phyloP scores from a whole-genome alignment of 495 filamentous ascomycete species.

The Podospora anserina region DNA sequence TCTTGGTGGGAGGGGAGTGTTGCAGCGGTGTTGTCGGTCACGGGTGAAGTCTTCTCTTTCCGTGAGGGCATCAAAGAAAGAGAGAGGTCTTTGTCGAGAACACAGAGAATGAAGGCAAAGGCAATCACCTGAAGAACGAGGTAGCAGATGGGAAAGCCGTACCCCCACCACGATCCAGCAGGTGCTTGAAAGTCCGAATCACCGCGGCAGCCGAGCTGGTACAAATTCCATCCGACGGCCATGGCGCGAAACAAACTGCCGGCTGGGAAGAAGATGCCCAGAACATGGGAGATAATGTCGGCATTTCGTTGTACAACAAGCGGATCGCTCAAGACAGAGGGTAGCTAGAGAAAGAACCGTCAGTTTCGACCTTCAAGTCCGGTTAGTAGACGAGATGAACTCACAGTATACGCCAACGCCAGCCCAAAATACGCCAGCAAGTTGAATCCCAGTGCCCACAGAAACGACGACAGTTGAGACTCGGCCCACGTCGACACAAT shows the following conservation, averaged over 20 bases:
- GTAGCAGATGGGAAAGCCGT: constrained; percentile 72
- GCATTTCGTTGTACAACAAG: constrained; percentile 59
- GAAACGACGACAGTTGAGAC: constrained; percentile 36
- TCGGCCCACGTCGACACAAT: constrained; percentile 58
- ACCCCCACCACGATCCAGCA: constrained; percentile 64
- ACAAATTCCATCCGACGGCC: constrained; percentile 69
- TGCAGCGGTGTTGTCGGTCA: background rate
- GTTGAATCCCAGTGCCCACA: constrained; percentile 62
- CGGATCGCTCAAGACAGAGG: constrained; percentile 56
- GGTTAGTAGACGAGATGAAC: background rate
- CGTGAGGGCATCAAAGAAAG: constrained; percentile 8
- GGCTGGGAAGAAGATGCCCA: constrained; percentile 64
- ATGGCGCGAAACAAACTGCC: constrained; percentile 64
- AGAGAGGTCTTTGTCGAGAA: constrained; percentile 61
- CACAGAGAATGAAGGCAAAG: constrained; percentile 63
- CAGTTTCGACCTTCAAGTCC: background rate
- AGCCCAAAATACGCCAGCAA: constrained; percentile 35
- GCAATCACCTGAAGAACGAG: constrained; percentile 63
- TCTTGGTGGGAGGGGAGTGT: constrained; percentile 29
- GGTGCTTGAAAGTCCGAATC: constrained; percentile 53
- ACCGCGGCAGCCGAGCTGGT: constrained; percentile 62
- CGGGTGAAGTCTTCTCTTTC: background rate
- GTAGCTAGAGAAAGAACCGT: constrained; percentile 51
- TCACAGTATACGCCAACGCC: constrained; percentile 17
- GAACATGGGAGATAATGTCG: constrained; percentile 54